phyloP scores from a whole-genome alignment of 169 alveolate genomes.

The Plasmodium malariae region DNA sequence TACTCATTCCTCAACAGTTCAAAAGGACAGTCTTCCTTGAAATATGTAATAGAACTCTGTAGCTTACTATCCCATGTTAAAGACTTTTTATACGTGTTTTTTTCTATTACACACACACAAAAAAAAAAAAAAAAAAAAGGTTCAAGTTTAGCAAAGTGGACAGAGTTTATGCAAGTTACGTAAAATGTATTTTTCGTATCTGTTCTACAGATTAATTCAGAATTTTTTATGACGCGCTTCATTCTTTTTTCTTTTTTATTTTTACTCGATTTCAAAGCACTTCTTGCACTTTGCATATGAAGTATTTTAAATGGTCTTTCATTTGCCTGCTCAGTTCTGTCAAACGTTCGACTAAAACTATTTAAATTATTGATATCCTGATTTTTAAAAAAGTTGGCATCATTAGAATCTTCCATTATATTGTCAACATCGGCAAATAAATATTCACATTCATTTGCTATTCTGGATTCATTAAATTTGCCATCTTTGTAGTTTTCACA shows the following conservation, averaged over 20 bases:
- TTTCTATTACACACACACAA: constrained; percentile 37
- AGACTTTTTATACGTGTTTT: constrained; percentile 60
- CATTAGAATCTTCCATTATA: constrained; percentile 2
- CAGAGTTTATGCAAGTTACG: not conserved
- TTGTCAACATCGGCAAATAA: constrained; percentile 37
- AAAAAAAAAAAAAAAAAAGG: constrained; percentile 1
- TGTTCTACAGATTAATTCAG: no score
- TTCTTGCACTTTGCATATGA: constrained; percentile 73
- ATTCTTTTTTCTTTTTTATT: not conserved
- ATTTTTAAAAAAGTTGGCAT: not conserved
- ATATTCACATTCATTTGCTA: constrained; percentile 22
- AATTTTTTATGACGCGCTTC: no score
- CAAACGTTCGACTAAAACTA: constrained; percentile 7
- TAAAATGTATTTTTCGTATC: no score
- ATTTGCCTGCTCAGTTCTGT: not conserved
- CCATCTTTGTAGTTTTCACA: not conserved
- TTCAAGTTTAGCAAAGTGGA: not conserved
- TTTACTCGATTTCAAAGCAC: constrained; percentile 71
- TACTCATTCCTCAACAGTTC: constrained; percentile 22
- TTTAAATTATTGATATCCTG: constrained; percentile 1
- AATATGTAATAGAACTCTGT: constrained; percentile 68
- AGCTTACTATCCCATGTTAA: constrained; percentile 76
- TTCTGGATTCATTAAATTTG: not conserved
- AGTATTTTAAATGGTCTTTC: constrained; percentile 28
- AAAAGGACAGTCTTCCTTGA: constrained; percentile 70